Base-by-base conservation (phyloP, 768 basidiomycete genomes). In the Phylloporus rhodoxanthus region DNA sequence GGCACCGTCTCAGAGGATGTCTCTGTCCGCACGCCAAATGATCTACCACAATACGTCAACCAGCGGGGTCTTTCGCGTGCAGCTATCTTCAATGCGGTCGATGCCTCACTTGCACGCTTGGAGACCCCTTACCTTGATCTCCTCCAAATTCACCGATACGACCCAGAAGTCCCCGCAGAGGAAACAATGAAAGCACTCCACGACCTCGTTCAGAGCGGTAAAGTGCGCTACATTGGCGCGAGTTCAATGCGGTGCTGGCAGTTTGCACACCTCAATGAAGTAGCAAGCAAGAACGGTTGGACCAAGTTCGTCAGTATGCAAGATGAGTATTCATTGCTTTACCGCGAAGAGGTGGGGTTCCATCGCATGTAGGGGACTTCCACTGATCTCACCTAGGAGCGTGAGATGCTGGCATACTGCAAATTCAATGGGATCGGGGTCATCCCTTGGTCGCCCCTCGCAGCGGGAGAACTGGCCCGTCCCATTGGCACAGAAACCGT, bases 271-370 rank as follows among this genome's bases (percentile, higher is more conserved):
- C 61, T 78, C 62, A 74, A 77, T 47, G 68, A 73, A 28, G 67
- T 75, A 2, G 77, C 78, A 6, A 60, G 65, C 30, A 64, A 63
- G 49, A 58, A 76, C 14, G 71, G 72, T 3, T 77, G 78, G 70
- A 78, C 79, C 5, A 73, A 68, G 51, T 81, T 82, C 52, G 68
- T 78, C 42, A 75, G 77, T 48, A 79, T 81, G 71, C 80, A 82
- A 61, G 69, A 72, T 37, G 74, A 77, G 49, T 75, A 81, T 54
- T 77, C 70, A 29, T 61, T 80, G 5, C 66, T 80, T 17, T 82
- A 82, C 56, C 70, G 79, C 28, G 75, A 79, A 50, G 78, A 82
- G 62, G 76, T 71, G 17, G 5, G 29, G 49, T 48, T 26, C 36
- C 10, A 8, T 30, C 7, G 14, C 8, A 3, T 37, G 1, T 4